Conservation (phyloP, 371 early-diverging fungal genomes). For the Choanephora cucurbitarum region DNA sequence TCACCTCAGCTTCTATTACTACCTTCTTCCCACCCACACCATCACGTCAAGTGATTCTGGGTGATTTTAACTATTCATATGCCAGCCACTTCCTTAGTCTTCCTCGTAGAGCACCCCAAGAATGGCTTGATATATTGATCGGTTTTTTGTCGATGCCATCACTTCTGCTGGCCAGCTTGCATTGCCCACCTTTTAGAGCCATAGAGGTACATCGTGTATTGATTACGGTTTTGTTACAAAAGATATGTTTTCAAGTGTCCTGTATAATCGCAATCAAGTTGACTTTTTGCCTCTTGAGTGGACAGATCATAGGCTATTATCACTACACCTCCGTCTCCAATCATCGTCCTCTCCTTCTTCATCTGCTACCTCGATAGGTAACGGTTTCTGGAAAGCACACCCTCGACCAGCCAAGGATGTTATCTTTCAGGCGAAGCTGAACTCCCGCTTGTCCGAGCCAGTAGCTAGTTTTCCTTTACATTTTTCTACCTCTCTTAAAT, state of each 20-base stretch:
- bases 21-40: neutral
- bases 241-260: neutral
- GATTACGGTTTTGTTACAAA: neutral
- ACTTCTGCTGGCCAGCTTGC: too few species aligned
- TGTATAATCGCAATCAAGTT: too few species aligned
- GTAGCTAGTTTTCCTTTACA: too few species aligned
- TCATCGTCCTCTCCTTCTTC: too few species aligned
- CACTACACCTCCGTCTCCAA: neutral
- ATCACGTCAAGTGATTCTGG: neutral
- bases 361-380: neutral
- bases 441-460: too few species aligned
- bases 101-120: neutral
- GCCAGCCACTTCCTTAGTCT: neutral
- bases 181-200: too few species aligned
- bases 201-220: neutral
- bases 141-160: neutral
- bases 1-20: neutral
- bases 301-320: neutral
- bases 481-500: too few species aligned
- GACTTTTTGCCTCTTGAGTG: too few species aligned
- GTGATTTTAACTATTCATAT: neutral
- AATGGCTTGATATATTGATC: neutral
- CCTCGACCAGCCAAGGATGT: neutral
- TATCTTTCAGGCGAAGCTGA: too few species aligned
- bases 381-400: neutral